Base-by-base conservation (phyloP, 116 monocot species). In the Cymodocea nodosa region DNA sequence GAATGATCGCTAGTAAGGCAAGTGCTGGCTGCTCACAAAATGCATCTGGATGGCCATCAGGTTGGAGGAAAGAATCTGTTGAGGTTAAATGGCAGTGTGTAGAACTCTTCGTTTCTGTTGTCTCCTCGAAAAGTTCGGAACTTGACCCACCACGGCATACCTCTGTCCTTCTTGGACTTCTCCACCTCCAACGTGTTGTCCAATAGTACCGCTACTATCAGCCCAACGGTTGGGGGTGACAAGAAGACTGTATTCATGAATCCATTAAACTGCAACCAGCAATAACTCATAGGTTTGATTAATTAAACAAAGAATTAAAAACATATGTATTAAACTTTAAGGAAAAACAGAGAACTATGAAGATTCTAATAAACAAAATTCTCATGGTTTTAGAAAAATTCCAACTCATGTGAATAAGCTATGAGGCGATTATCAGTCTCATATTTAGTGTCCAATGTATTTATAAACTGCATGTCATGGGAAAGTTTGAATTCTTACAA, bases 131-230 rank as follows among this genome's bases (percentile, higher is more conserved):
- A 90, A 15, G 83, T 90, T 71, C 90, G 78, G 59, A 90, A 90
- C 17, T 86, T 83, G 6, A 86, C 90, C 86, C 90, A 90, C 90
- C 90, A 90, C 0, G 81, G 86, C 86, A 90, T 90, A 4, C 93
- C 93, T 48, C 89, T 76, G 39, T 93, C 93, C 71, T 82, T 93
- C 39, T 81, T 86, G 2, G 86, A 83, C 66, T 79, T 85, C 56
- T 83, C 82, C 11, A 93, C 89, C 0, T 93, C 93, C 55, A 89
- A 22, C 6, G 89, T 93, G 77, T 93, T 93, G 84, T 93, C 93
- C 0, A 93, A 71, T 40, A 93, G 51, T 10, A 93, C 86, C 12
- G 79, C 75, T 5, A 89, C 83, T 10, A 86, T 81, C 52, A 93
- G 61, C 18, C 82, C 93, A 3, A 93, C 93, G 0, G 83, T 83